A percentile compares a stretch with the other conserved stretches of the same genome.
Conservation (phyloP, 2,329 filamentous ascomycete genomes). For the Cephalotrichum gorgonifer region DNA sequence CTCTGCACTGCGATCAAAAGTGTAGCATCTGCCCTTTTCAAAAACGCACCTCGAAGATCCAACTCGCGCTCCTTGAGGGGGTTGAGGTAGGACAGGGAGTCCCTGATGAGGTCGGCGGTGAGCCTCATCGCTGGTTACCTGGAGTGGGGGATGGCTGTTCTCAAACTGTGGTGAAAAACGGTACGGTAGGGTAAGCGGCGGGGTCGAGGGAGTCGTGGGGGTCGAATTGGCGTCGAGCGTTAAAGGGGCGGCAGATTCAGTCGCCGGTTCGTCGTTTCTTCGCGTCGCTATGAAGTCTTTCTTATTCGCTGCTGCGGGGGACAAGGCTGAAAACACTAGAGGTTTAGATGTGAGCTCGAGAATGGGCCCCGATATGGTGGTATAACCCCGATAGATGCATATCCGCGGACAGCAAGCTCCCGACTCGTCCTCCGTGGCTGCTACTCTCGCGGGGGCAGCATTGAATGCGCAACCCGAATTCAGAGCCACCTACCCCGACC, state of each 20-base stretch:
- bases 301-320: neutral
- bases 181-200: neutral
- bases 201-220: neutral
- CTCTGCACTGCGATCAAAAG: conserved; percentile 53
- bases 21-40: conserved; percentile 97
- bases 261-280: neutral
- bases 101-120: conserved; percentile 87
- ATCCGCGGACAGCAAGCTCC: too few relatives aligned
- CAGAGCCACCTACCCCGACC: neutral
- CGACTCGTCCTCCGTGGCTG: too few relatives aligned
- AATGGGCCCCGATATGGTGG: neutral
- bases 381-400: neutral
- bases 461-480: neutral
- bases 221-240: too few relatives aligned
- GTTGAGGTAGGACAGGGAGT: conserved; percentile 96
- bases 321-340: neutral
- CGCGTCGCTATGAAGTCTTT: neutral
- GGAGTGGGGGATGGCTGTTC: neutral
- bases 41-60: conserved; percentile 96
- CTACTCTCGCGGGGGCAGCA: too few relatives aligned
- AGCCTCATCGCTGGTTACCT: conserved; percentile 62
- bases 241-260: too few relatives aligned
- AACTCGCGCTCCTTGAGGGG: conserved; percentile 97
- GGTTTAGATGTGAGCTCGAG: neutral
- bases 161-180: neutral